A percentile compares a stretch with the other conserved stretches of the same genome.
phyloP scores from a whole-genome alignment of 2,329 filamentous ascomycete species.

The Mycocentrospora acerina region DNA sequence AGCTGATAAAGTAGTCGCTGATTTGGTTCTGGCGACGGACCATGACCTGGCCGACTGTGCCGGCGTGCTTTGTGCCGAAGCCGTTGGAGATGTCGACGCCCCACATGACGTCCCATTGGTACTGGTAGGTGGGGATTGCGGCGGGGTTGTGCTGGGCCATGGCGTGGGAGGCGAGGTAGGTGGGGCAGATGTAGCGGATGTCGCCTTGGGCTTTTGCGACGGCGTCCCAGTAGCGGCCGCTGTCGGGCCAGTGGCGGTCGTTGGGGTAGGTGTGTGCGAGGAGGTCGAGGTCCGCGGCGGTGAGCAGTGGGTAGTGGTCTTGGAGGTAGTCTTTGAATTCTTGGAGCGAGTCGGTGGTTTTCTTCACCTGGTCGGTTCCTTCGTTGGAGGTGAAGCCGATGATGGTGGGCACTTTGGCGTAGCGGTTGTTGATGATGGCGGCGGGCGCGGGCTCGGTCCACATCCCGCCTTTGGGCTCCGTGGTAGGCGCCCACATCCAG shows the following conservation, averaged over 20 bases:
- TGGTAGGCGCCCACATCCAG: conserved; percentile 40
- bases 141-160: conserved; percentile 31
- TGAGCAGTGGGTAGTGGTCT: conserved; percentile 50
- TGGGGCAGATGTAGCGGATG: conserved; percentile 38
- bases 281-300: conserved; percentile 51
- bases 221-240: conserved; percentile 34
- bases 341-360: conserved; percentile 41
- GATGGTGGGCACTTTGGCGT: conserved; percentile 34
- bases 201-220: conserved; percentile 37
- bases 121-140: conserved; percentile 29
- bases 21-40: conserved; percentile 29
- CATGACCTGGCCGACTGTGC: conserved; percentile 37
- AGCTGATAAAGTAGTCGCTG: conserved; percentile 35
- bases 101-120: conserved; percentile 39
- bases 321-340: conserved; percentile 36
- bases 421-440: conserved; percentile 28
- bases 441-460: conserved; percentile 31
- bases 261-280: conserved; percentile 33
- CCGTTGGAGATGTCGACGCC: conserved; percentile 33
- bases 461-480: conserved; percentile 30
- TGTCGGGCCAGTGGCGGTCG: conserved; percentile 37
- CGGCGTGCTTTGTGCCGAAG: conserved; percentile 37
- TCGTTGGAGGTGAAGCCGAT: conserved; percentile 40
- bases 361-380: conserved; percentile 45
- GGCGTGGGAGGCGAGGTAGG: conserved; percentile 34